These are phyloP conservation scores for Sphagnum contortum DNA, from an alignment of 225 moss, liverwort and hornwort species.

Conservation along the genomic window DNA sequence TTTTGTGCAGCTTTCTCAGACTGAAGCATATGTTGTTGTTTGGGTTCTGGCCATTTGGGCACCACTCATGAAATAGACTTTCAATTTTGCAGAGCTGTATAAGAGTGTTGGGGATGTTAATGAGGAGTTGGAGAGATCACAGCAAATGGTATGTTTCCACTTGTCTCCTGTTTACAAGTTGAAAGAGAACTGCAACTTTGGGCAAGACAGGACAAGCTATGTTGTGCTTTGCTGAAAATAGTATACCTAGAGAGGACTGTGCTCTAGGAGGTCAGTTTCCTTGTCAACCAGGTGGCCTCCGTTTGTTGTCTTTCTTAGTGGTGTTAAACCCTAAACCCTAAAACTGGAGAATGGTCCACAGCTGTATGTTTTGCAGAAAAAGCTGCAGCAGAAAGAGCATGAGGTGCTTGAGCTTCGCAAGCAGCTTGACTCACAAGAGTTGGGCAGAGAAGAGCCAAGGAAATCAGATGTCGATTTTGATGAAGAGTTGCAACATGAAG, in stretches of 20 bases:
- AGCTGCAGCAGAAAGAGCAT: conserved; percentile 60
- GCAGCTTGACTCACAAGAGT: conserved; percentile 38
- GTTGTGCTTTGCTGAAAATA: too few relatives aligned
- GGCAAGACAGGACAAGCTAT: too few relatives aligned
- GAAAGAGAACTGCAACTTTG: too few relatives aligned
- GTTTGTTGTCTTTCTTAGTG: too few relatives aligned
- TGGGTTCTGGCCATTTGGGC: background rate
- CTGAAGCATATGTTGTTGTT: too few relatives aligned
- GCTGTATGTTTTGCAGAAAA: conserved; percentile 63
- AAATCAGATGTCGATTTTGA: conserved; percentile 29
- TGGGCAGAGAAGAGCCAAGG: conserved; percentile 25
- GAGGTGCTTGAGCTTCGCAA: conserved; percentile 55
- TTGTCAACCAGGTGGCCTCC: too few relatives aligned
- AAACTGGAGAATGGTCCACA: conserved; percentile 5
- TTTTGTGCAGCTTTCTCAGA: too few relatives aligned
- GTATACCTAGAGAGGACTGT: too few relatives aligned
- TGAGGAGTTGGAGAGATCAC: conserved; percentile 64
- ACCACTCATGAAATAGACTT: background rate
- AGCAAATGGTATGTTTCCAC: conserved; percentile 44
- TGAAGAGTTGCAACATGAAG: conserved; percentile 29
- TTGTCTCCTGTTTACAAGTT: background rate
- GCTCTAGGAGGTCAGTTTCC: too few relatives aligned
- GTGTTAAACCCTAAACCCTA: too few relatives aligned
- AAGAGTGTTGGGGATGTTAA: conserved; percentile 76
- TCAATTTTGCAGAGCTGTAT: conserved; percentile 31